phyloP scores from a whole-genome alignment of 371 early-diverging fungal genomes.

The Mucor racemosus region DNA sequence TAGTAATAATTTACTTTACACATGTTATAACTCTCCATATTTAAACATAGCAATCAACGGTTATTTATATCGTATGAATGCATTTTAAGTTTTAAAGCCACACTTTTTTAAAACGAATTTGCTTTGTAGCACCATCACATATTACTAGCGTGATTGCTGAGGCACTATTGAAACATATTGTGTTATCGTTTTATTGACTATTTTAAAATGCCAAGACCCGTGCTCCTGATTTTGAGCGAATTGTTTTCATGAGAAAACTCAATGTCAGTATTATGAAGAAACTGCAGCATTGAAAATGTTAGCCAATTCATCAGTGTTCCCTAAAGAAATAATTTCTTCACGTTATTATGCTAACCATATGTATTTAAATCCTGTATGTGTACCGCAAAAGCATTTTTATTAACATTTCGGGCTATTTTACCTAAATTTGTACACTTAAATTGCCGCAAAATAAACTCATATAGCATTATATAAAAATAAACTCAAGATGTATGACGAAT shows the following conservation, averaged over 20 bases:
- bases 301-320: background rate
- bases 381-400: background rate
- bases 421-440: background rate
- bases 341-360: background rate
- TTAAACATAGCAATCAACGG: too few species aligned
- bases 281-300: background rate
- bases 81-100: too few species aligned
- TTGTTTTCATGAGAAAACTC: background rate
- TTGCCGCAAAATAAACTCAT: constrained; percentile 3
- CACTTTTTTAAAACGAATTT: too few species aligned
- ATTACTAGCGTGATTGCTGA: too few species aligned
- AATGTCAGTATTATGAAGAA: background rate
- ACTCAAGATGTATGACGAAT: background rate
- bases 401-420: background rate
- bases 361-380: background rate
- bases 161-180: too few species aligned
- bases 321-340: too few species aligned
- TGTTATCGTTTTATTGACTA: too few species aligned
- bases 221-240: background rate
- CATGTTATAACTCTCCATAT: too few species aligned
- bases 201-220: background rate
- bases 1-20: too few species aligned
- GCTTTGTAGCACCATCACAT: too few species aligned
- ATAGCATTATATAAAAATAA: background rate
- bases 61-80: too few species aligned